Evolutionary conservation across 225 moss, liverwort and hornwort genomes (phyloP).

Genomic region (Thuidium tamariscinum): DNA sequence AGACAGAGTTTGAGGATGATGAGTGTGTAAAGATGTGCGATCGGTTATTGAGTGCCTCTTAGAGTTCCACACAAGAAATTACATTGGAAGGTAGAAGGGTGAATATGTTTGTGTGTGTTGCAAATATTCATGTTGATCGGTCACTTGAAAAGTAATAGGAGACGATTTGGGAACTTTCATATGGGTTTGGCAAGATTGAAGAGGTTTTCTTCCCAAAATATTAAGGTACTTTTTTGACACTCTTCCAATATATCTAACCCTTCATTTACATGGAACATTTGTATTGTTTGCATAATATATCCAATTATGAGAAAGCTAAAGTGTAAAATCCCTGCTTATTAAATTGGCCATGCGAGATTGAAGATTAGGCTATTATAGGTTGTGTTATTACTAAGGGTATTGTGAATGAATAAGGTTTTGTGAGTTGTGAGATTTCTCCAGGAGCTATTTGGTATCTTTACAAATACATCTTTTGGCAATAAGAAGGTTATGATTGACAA

Average conservation of each 20-base stretch:
- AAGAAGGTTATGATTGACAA: background rate
- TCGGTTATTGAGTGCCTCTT: background rate
- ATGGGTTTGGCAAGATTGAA: background rate
- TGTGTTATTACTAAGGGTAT: rapidly evolving
- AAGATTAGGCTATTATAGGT: background rate
- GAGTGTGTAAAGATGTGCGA: rapidly evolving
- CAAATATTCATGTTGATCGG: rapidly evolving
- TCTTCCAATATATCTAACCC: background rate
- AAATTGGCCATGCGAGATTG: background rate
- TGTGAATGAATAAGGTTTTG: background rate
- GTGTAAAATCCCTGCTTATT: rapidly evolving
- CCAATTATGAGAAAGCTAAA: too few species aligned
- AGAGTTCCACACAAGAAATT: too few species aligned
- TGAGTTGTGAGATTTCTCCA: background rate
- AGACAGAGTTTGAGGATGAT: too few species aligned
- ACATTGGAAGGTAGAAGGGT: too few species aligned
- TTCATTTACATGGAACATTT: too few species aligned
- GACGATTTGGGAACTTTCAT: rapidly evolving
- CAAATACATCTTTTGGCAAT: background rate
- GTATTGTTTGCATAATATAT: rapidly evolving
- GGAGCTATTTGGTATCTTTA: rapidly evolving
- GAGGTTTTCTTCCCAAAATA: background rate
- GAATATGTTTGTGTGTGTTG: rapidly evolving
- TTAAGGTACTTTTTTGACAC: rapidly evolving
- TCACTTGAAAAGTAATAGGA: rapidly evolving